Percentiles rank a stretch among this genome's conserved stretches.
Conservation (phyloP, 768 basidiomycete genomes). For the Mycena epipterygia region DNA sequence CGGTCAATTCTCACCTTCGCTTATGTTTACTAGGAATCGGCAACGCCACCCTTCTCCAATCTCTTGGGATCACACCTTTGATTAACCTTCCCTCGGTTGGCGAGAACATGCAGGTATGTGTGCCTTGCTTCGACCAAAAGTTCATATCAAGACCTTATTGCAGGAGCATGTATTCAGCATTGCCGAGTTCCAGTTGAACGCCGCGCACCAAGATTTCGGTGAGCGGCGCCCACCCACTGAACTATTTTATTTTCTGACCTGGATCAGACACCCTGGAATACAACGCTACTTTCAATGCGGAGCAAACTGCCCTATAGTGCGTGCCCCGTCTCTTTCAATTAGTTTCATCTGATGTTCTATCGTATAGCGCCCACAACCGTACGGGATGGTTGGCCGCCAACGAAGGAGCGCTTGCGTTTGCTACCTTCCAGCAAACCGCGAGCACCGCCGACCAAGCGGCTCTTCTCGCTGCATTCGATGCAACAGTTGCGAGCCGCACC, state of each 20-base stretch:
- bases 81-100: not conserved
- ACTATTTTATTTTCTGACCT: not conserved
- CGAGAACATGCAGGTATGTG: not conserved
- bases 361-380: not conserved
- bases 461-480: no score
- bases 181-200: not conserved
- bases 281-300: not conserved
- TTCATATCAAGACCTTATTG: not conserved
- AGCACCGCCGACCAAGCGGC: no score
- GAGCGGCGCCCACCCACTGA: not conserved
- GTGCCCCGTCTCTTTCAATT: not conserved
- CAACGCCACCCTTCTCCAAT: not conserved
- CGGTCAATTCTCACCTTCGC: not conserved
- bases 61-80: not conserved
- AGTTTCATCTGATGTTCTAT: not conserved
- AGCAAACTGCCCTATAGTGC: not conserved
- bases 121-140: not conserved
- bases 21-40: not conserved
- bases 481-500: no score
- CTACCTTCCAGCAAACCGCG: no score
- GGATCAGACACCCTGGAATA: not conserved
- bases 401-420: no score
- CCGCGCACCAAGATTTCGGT: not conserved
- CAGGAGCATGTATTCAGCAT: constrained; percentile 4
- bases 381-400: not conserved